These are phyloP conservation scores for Clohesyomyces aquaticus DNA, from an alignment of 495 filamentous ascomycete species.

Conservation along the genomic window DNA sequence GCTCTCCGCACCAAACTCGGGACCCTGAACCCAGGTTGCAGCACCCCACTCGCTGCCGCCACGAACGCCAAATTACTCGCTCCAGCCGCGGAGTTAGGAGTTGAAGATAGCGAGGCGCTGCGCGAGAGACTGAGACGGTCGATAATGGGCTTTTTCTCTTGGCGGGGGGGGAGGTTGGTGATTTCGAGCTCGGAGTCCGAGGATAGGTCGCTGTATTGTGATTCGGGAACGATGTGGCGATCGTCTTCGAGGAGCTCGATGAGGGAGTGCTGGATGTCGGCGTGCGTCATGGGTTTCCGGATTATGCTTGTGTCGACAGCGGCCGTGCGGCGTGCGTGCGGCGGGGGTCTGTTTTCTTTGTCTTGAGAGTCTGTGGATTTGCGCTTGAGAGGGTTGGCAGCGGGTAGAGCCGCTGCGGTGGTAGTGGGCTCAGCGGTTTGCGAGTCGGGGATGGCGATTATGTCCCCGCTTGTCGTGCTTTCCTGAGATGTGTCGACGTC, in stretches of 20 bases:
- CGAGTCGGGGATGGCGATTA: slow-evolving; percentile 44
- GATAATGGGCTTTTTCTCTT: slow-evolving; percentile 56
- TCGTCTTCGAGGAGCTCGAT: slow-evolving; percentile 81
- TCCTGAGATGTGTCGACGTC: slow-evolving; percentile 58
- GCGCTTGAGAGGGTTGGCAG: slow-evolving; percentile 52
- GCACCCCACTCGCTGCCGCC: slow-evolving; percentile 29
- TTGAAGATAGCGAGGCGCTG: slow-evolving; percentile 64
- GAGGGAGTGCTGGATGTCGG: slow-evolving; percentile 77
- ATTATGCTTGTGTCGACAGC: slow-evolving; percentile 48
- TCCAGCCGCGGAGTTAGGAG: slow-evolving; percentile 49
- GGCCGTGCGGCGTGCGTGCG: slow-evolving; percentile 68
- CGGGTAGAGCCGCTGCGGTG: too few relatives aligned
- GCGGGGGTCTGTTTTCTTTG: slow-evolving; percentile 58
- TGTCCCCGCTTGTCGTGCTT: too few relatives aligned
- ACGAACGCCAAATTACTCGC: slow-evolving; percentile 45
- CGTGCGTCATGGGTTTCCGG: slow-evolving; percentile 69
- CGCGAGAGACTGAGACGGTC: slow-evolving; percentile 73
- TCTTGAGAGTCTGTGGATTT: slow-evolving; percentile 53
- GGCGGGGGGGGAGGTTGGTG: slow-evolving; percentile 27
- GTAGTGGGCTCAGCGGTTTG: slow-evolving; percentile 47
- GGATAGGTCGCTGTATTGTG: slow-evolving; percentile 41
- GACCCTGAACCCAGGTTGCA: slow-evolving; percentile 63
- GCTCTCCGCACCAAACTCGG: slow-evolving; percentile 79
- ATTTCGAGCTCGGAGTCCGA: slow-evolving; percentile 45
- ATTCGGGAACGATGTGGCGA: slow-evolving; percentile 56